Percentiles rank a stretch among this genome's conserved stretches.
These are phyloP conservation scores for Periconia digitata DNA, from an alignment of 2,329 filamentous ascomycete genomes.

Conservation along the genomic window DNA sequence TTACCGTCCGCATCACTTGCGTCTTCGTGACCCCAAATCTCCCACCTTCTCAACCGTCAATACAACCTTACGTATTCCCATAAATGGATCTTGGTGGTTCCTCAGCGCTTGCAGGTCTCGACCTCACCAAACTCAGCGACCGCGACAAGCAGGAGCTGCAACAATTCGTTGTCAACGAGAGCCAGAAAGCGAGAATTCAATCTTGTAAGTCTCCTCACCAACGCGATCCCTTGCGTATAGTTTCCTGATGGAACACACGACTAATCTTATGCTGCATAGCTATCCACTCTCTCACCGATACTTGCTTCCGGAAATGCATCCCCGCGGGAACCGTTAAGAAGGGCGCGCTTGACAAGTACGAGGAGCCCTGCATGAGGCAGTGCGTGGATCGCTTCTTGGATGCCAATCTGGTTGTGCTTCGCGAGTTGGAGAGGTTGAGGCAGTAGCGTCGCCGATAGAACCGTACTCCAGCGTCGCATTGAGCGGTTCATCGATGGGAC, in stretches of 20 bases:
- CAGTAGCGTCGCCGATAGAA: too few relatives aligned
- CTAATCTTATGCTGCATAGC: constrained; percentile 36
- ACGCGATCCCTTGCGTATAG: not conserved
- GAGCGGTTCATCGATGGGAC: not conserved
- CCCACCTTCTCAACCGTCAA: not conserved
- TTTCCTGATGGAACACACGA: not conserved
- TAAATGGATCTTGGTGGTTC: constrained; percentile 44
- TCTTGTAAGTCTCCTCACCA: constrained; percentile 31
- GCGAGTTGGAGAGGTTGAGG: constrained; percentile 71
- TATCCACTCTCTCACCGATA: constrained; percentile 69
- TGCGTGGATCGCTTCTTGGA: constrained; percentile 95
- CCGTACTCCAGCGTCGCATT: too few relatives aligned
- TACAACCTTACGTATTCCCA: not conserved
- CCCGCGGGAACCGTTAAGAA: constrained; percentile 70
- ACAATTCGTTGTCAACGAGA: constrained; percentile 80
- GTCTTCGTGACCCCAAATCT: constrained; percentile 11
- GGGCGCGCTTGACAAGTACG: constrained; percentile 71
- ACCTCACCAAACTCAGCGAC: constrained; percentile 74
- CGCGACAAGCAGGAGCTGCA: constrained; percentile 86
- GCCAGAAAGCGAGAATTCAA: constrained; percentile 77
- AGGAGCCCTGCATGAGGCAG: constrained; percentile 85
- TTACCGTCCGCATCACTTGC: too few relatives aligned
- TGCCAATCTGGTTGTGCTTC: constrained; percentile 79
- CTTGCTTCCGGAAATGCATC: constrained; percentile 95
- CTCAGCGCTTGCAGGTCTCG: constrained; percentile 49